Percentiles rank a stretch among this genome's conserved stretches.
phyloP scores from a whole-genome alignment of 2,329 filamentous ascomycete species.

The Bertia moriformis region DNA sequence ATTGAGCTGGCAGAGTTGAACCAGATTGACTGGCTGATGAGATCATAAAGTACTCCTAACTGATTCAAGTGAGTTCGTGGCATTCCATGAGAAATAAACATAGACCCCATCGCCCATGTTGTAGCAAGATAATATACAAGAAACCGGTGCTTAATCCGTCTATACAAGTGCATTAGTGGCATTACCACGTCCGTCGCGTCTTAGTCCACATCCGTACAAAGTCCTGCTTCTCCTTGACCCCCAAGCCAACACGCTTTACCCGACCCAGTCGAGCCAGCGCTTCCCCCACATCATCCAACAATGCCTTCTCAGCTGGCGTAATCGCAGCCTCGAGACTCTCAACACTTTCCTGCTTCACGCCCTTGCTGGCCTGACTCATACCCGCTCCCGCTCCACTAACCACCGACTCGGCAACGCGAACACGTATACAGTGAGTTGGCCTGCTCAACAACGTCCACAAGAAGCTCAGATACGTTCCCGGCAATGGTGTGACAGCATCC shows the following conservation, averaged over 20 bases:
- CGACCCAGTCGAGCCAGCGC: slow-evolving; percentile 43
- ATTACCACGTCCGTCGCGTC: slow-evolving; percentile 10
- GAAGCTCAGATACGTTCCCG: slow-evolving; percentile 35
- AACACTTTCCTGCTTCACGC: slow-evolving; percentile 14
- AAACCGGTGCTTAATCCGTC: no score
- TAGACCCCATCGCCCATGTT: no score
- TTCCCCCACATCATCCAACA: slow-evolving; percentile 42
- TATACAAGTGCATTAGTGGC: no score
- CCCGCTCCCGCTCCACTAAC: slow-evolving; percentile 7
- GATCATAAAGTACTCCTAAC: no score
- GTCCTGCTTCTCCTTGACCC: slow-evolving; percentile 40
- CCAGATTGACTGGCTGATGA: no score
- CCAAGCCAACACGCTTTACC: slow-evolving; percentile 45
- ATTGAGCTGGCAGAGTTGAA: no score
- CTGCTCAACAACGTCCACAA: slow-evolving; percentile 45
- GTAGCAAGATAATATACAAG: no score
- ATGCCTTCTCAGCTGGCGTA: slow-evolving; percentile 26
- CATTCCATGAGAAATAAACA: no score
- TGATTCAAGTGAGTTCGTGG: no score
- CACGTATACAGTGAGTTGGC: slow-evolving; percentile 48
- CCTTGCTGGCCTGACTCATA: slow-evolving; percentile 7
- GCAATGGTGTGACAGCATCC: slow-evolving; percentile 49
- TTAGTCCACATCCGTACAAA: slow-evolving; percentile 42
- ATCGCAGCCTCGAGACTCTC: slow-evolving; percentile 13
- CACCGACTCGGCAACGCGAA: slow-evolving; percentile 42